Evolutionary conservation across 306 rosid species (phyloP).

Genomic region (Oxytropis ochrocephala): DNA sequence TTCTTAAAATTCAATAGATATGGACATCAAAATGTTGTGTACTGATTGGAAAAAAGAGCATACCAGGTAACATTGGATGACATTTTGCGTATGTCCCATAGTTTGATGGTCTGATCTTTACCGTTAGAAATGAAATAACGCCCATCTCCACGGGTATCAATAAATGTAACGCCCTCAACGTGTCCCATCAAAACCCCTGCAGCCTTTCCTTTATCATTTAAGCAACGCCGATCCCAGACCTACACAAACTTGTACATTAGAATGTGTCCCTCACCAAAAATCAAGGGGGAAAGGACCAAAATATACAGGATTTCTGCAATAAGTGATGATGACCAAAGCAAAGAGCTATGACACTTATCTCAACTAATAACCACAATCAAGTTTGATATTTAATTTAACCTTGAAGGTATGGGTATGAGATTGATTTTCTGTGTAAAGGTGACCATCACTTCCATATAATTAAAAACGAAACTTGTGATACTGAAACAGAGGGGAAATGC

Average conservation of each 20-base stretch:
- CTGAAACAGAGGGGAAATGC: background rate
- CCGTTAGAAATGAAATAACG: slow-evolving; percentile 92
- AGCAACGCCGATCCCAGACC: slow-evolving; percentile 98
- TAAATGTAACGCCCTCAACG: slow-evolving; percentile 82
- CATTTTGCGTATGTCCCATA: slow-evolving; percentile 93
- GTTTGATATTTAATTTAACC: slow-evolving; percentile 3
- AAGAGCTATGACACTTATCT: background rate
- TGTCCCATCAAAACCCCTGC: slow-evolving; percentile 85
- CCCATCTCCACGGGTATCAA: slow-evolving; percentile 88
- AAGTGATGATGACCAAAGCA: background rate
- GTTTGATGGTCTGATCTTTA: slow-evolving; percentile 93
- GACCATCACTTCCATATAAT: background rate
- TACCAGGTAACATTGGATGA: slow-evolving; percentile 60
- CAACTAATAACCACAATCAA: background rate
- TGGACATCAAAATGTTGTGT: background rate
- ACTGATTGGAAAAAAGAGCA: slow-evolving; percentile 13
- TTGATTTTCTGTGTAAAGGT: background rate
- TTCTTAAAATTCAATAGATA: background rate
- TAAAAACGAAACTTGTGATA: slow-evolving; percentile 1
- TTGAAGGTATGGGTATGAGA: background rate
- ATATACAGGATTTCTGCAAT: background rate
- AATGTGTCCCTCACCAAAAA: background rate
- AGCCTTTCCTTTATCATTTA: slow-evolving; percentile 49
- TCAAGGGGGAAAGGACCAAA: background rate
- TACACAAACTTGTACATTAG: slow-evolving; percentile 26